These are phyloP conservation scores for Sextonia rubra DNA, from an alignment of 164 flowering plant genomes.

Conservation along the genomic window DNA sequence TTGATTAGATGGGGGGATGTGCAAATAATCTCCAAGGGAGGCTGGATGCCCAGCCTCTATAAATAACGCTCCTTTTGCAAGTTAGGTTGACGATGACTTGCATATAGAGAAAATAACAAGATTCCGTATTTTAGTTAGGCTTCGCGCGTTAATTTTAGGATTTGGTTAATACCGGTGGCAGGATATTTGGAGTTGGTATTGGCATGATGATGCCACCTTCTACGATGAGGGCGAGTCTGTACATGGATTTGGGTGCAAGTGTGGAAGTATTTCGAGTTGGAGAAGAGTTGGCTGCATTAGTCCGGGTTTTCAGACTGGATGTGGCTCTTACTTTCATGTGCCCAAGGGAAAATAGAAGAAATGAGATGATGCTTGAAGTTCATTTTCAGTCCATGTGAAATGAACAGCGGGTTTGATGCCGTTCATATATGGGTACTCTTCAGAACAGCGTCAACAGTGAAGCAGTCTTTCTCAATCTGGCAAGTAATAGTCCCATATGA, in stretches of 20 bases:
- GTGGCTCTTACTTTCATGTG: not conserved
- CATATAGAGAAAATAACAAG: constrained; percentile 43
- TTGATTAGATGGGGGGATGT: no score
- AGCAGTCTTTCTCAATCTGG: not conserved
- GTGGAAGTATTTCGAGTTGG: not conserved
- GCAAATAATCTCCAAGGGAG: no score
- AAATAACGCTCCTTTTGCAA: constrained; percentile 30
- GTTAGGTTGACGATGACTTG: constrained; percentile 32
- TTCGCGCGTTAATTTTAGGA: constrained; percentile 14
- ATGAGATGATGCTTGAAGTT: not conserved
- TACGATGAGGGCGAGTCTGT: not conserved
- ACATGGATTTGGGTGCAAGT: no score
- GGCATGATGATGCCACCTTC: not conserved
- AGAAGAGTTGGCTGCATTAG: not conserved
- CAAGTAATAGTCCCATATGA: no score
- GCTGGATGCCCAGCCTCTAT: no score
- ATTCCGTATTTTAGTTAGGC: constrained; percentile 9
- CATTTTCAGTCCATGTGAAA: no score
- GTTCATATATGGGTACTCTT: not conserved
- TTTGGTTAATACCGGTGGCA: constrained; percentile 7
- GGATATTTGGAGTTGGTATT: constrained; percentile 2
- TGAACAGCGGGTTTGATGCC: not conserved
- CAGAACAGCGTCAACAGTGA: not conserved
- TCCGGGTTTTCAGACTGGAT: not conserved
- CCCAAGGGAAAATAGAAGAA: not conserved